phyloP scores from a whole-genome alignment of 2,329 filamentous ascomycete genomes.

The Ophiostoma montium region DNA sequence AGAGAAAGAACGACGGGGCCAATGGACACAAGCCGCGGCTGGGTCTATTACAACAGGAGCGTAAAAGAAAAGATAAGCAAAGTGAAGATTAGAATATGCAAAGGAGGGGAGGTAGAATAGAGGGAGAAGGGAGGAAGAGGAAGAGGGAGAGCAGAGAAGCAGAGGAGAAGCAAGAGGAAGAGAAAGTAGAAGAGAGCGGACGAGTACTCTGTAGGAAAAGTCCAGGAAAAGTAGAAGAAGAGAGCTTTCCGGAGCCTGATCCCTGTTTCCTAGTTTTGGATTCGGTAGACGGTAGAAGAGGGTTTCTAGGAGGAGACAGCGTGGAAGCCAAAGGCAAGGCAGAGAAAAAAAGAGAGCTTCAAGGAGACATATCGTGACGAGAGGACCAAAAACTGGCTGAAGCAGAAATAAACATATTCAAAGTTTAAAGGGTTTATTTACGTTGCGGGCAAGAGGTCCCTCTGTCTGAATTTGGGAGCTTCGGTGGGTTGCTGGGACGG shows the following conservation, averaged over 20 bases:
- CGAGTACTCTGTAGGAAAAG: no score
- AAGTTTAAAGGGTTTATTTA: slow-evolving; percentile 1
- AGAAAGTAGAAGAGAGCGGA: neutral
- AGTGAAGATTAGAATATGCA: neutral
- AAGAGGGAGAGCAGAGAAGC: neutral
- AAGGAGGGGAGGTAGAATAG: neutral
- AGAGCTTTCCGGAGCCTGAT: neutral
- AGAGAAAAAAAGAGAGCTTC: neutral
- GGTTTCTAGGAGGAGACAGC: neutral
- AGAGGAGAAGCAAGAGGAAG: neutral
- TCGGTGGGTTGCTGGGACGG: slow-evolving; percentile 6
- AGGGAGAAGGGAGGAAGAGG: neutral
- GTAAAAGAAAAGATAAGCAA: neutral
- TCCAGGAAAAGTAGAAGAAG: neutral
- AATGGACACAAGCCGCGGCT: slow-evolving; percentile 2
- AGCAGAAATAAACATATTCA: neutral
- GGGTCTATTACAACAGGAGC: slow-evolving; percentile 3
- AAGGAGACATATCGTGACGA: neutral
- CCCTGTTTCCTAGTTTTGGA: neutral
- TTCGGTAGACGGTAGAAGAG: neutral
- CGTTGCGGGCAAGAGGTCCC: no score
- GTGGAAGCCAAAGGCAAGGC: neutral
- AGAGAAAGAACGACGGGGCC: neutral
- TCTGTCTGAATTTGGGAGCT: slow-evolving; percentile 6
- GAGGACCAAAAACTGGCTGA: slow-evolving; percentile 2